phyloP scores from a whole-genome alignment of 495 filamentous ascomycete genomes.

The Penicillium cosmopolitanum region DNA sequence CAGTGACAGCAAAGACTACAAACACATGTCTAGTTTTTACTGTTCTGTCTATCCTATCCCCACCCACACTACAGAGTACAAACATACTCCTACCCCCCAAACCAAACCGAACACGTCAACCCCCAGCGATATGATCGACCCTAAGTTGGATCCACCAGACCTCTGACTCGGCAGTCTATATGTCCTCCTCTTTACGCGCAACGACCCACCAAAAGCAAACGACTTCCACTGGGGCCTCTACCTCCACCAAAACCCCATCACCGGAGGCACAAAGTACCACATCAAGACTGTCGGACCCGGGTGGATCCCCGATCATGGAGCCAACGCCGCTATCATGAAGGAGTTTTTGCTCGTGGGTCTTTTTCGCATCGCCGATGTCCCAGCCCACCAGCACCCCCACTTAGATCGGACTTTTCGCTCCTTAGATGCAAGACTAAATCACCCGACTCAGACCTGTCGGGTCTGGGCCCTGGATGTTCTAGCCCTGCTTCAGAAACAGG shows the following conservation, averaged over 20 bases:
- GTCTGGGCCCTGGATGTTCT: conserved; percentile 22
- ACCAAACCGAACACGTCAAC: background rate
- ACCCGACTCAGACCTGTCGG: conserved; percentile 11
- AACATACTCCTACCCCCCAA: background rate
- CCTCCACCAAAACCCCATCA: conserved; percentile 7
- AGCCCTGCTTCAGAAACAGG: conserved; percentile 6
- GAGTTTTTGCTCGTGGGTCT: conserved; percentile 25
- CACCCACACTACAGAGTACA: background rate
- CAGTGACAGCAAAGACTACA: too few species aligned
- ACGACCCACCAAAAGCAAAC: conserved; percentile 22
- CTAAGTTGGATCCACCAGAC: conserved; percentile 7
- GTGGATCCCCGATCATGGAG: conserved; percentile 20
- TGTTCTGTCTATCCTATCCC: background rate
- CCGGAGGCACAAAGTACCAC: conserved; percentile 24
- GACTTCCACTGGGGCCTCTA: conserved; percentile 31
- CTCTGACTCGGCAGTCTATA: conserved; percentile 21
- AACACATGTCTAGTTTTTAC: too few species aligned
- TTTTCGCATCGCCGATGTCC: conserved; percentile 18
- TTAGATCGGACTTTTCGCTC: conserved; percentile 15
- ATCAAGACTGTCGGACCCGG: conserved; percentile 18
- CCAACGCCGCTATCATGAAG: conserved; percentile 12
- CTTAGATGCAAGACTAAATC: conserved; percentile 15
- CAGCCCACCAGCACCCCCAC: background rate
- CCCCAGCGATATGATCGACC: background rate
- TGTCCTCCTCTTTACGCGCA: conserved; percentile 17